These are phyloP conservation scores for Lecanicillium sp. DNA, from an alignment of 2,329 filamentous ascomycete species.

Conservation along the genomic window DNA sequence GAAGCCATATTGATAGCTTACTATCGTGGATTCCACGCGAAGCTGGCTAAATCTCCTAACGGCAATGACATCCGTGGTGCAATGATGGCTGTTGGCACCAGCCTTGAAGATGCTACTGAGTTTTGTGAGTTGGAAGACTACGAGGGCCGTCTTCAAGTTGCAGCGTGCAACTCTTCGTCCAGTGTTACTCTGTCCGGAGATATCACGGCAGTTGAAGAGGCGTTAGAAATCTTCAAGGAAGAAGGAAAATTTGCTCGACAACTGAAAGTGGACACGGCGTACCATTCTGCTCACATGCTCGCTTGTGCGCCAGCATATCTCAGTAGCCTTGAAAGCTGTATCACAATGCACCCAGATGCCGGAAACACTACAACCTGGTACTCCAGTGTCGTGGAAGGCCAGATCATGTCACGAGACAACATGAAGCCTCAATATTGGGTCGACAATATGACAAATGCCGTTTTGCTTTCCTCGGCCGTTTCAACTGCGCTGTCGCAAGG, in stretches of 20 bases:
- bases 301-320: conserved; percentile 1
- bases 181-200: conserved; percentile 13
- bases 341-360: not conserved
- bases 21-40: conserved; percentile 8
- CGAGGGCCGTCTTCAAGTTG: conserved; percentile 11
- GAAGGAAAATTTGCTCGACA: conserved; percentile 2
- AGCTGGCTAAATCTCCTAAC: not conserved
- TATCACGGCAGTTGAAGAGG: not conserved
- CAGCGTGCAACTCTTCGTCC: conserved; percentile 11
- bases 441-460: conserved; percentile 9
- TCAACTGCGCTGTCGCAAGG: not conserved
- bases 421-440: conserved; percentile 8
- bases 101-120: conserved; percentile 7
- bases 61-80: not conserved
- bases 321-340: not conserved
- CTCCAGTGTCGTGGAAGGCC: not conserved
- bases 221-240: not conserved
- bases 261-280: conserved; percentile 6
- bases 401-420: not conserved
- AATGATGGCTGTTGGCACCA: conserved; percentile 11
- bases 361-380: not conserved
- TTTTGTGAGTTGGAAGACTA: not conserved
- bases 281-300: conserved; percentile 7
- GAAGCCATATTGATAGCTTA: conserved; percentile 16
- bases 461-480: conserved; percentile 7